These are phyloP conservation scores for Musa beccarii DNA, from an alignment of 176 grass and related monocot genomes.

Conservation along the genomic window DNA sequence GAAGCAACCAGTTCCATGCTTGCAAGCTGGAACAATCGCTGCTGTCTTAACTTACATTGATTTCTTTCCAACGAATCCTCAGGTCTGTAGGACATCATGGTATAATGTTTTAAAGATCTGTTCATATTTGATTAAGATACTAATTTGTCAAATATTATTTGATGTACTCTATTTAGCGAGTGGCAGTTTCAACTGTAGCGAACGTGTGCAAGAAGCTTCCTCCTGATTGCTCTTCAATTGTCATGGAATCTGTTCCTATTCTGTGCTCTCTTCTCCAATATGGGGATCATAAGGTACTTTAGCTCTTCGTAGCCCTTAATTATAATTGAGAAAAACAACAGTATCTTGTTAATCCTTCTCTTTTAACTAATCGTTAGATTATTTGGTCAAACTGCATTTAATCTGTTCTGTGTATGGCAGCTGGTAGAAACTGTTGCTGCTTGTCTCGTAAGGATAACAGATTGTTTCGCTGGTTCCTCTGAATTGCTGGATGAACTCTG, in stretches of 20 bases:
- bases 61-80: slow-evolving; percentile 76
- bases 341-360: not conserved
- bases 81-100: slow-evolving; percentile 30
- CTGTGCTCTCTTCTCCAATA: slow-evolving; percentile 76
- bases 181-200: slow-evolving; percentile 58
- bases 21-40: slow-evolving; percentile 62
- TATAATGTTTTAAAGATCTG: not conserved
- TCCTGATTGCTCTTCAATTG: slow-evolving; percentile 45
- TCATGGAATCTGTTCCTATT: slow-evolving; percentile 54
- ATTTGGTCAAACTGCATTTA: not conserved
- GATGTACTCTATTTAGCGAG: slow-evolving; percentile 36
- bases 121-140: slow-evolving; percentile 1
- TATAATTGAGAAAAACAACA: not conserved
- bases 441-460: slow-evolving; percentile 63
- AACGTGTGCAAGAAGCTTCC: slow-evolving; percentile 72
- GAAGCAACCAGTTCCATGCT: slow-evolving; percentile 53
- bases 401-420: slow-evolving; percentile 31
- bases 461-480: slow-evolving; percentile 53
- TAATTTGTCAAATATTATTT: not conserved
- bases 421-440: slow-evolving; percentile 64
- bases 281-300: slow-evolving; percentile 55
- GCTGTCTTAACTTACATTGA: slow-evolving; percentile 64
- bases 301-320: not conserved
- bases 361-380: not conserved
- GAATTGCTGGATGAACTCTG: slow-evolving; percentile 74